Percentiles rank a stretch among this genome's conserved stretches.
Conservation (phyloP, 2,329 filamentous ascomycete species). For the Colletotrichum sp. region DNA sequence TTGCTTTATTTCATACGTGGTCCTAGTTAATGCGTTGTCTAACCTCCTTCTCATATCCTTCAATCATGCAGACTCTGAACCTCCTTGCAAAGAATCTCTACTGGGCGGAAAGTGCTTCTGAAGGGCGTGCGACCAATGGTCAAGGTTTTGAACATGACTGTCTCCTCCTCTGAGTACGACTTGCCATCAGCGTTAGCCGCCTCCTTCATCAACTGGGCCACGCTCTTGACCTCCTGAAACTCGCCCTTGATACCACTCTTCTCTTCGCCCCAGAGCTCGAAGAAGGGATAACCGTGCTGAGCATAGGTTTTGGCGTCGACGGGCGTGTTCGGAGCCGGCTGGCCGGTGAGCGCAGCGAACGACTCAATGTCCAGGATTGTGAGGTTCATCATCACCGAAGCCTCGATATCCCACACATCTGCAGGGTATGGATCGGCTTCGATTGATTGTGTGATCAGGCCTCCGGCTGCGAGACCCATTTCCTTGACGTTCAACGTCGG, state of each 20-base stretch:
- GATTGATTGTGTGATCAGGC: slow-evolving; percentile 44
- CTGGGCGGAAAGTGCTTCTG: slow-evolving; percentile 18
- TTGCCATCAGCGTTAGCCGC: slow-evolving; percentile 8
- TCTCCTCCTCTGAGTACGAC: slow-evolving; percentile 10
- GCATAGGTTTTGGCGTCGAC: slow-evolving; percentile 38
- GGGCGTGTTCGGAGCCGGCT: slow-evolving; percentile 34
- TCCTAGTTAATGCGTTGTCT: background rate
- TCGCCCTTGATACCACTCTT: slow-evolving; percentile 21
- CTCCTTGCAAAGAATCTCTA: slow-evolving; percentile 12
- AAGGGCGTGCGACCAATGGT: slow-evolving; percentile 1
- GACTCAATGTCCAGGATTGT: slow-evolving; percentile 40
- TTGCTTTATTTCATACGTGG: background rate
- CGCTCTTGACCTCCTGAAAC: slow-evolving; percentile 22
- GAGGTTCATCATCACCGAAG: slow-evolving; percentile 36
- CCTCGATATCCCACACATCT: slow-evolving; percentile 32
- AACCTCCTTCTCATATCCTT: background rate
- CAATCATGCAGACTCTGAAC: background rate
- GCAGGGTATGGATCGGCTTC: slow-evolving; percentile 28
- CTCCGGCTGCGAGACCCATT: slow-evolving; percentile 44
- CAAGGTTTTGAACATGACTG: slow-evolving; percentile 3
- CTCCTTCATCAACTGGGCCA: slow-evolving; percentile 21
- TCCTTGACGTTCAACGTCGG: slow-evolving; percentile 13
- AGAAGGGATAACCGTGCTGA: slow-evolving; percentile 39
- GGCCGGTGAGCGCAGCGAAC: slow-evolving; percentile 40
- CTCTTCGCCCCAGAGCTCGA: slow-evolving; percentile 25